Evolutionary conservation across 140 eudicot genomes (phyloP).

Genomic region (Cichorium intybus): DNA sequence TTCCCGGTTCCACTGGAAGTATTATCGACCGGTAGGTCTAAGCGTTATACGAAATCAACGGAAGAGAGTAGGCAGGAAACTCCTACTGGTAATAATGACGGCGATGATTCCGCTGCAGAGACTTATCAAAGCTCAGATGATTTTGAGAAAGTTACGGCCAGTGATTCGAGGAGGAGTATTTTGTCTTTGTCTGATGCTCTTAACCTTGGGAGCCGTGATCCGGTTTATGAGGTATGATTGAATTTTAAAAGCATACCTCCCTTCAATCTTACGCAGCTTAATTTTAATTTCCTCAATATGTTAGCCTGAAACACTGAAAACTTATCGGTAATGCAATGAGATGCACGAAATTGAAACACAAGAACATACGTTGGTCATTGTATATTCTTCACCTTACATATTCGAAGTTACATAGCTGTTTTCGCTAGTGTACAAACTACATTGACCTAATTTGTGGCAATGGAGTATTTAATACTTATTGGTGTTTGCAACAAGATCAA

Average conservation of each 20-base stretch:
- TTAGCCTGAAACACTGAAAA: background rate
- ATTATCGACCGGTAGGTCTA: constrained; percentile 28
- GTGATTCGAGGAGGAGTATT: constrained; percentile 37
- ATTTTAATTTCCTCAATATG: background rate
- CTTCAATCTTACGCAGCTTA: background rate
- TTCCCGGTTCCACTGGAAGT: constrained; percentile 29
- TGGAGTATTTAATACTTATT: too few species aligned
- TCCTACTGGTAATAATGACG: constrained; percentile 26
- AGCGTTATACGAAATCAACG: constrained; percentile 46
- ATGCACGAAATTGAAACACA: background rate
- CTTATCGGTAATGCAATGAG: constrained; percentile 4
- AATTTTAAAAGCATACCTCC: background rate
- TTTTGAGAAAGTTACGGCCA: constrained; percentile 15
- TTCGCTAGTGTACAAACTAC: too few species aligned
- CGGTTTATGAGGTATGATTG: constrained; percentile 77
- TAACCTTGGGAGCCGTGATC: constrained; percentile 85
- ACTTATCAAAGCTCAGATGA: constrained; percentile 26
- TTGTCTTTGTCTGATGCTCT: constrained; percentile 56
- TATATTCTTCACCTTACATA: background rate
- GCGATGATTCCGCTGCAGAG: constrained; percentile 25
- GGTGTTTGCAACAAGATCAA: too few species aligned
- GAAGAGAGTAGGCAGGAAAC: constrained; percentile 36
- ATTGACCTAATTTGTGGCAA: too few species aligned
- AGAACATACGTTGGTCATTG: too few species aligned
- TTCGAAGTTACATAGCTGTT: too few species aligned